Conservation (phyloP, 495 filamentous ascomycete species). For the Trichoderma erinaceum region DNA sequence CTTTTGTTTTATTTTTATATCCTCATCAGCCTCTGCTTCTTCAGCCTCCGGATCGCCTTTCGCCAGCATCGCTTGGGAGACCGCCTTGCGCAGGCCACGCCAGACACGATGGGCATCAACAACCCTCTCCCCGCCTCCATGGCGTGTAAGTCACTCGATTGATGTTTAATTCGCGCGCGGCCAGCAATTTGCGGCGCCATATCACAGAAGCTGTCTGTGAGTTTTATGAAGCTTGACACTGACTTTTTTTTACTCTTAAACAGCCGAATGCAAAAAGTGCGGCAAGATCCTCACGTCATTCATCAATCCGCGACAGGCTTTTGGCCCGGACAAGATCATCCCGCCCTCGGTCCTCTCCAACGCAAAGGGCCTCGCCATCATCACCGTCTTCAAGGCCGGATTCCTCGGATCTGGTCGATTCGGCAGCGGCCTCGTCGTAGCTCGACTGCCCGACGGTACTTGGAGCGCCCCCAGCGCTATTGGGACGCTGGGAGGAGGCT, state of each 20-base stretch:
- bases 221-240: constrained; percentile 13
- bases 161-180: background rate
- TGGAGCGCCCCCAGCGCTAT: constrained; percentile 97
- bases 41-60: background rate
- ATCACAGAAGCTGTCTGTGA: background rate
- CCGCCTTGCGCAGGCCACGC: constrained; percentile 12
- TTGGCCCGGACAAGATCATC: constrained; percentile 96
- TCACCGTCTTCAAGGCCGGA: constrained; percentile 93
- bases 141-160: constrained; percentile 42
- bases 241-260: constrained; percentile 10
- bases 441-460: constrained; percentile 79
- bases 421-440: constrained; percentile 89
- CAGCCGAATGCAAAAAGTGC: constrained; percentile 84
- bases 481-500: constrained; percentile 81
- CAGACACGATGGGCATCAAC: constrained; percentile 46
- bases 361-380: constrained; percentile 93
- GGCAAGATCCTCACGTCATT: constrained; percentile 93
- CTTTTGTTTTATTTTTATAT: background rate
- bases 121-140: constrained; percentile 54
- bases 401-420: constrained; percentile 91
- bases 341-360: constrained; percentile 82
- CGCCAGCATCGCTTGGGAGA: background rate
- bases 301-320: constrained; percentile 87
- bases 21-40: constrained; percentile 7
- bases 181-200: constrained; percentile 5